phyloP scores from a whole-genome alignment of 805 yeast genomes.

The Hanseniaspora nectarophila region DNA sequence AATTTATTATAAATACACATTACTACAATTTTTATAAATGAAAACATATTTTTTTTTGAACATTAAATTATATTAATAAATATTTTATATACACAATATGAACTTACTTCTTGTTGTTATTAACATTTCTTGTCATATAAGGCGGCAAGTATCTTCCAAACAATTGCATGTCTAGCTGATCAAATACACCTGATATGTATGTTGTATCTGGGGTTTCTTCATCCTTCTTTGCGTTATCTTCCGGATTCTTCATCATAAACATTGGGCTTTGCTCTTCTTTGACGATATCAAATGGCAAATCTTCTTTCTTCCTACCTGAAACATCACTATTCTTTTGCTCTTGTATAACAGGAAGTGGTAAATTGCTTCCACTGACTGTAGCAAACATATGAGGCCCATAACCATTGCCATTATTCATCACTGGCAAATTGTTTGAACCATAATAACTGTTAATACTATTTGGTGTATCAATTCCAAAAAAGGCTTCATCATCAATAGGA shows the following conservation, averaged over 20 bases:
- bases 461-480: background rate
- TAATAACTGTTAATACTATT: background rate
- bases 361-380: slow-evolving; percentile 8
- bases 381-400: background rate
- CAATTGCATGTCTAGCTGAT: slow-evolving; percentile 69
- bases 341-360: slow-evolving; percentile 9
- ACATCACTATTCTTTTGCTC: background rate
- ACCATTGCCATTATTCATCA: background rate
- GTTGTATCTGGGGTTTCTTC: slow-evolving; percentile 16
- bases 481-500: background rate
- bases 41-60: no score
- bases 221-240: background rate
- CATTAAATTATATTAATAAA: no score
- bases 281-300: slow-evolving; percentile 2
- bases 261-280: slow-evolving; percentile 7
- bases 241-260: background rate
- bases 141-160: slow-evolving; percentile 80
- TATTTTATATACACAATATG: background rate
- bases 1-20: no score
- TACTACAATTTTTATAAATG: no score
- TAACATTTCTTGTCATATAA: slow-evolving; percentile 40
- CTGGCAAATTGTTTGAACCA: background rate
- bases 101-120: background rate
- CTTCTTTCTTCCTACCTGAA: background rate
- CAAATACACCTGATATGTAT: slow-evolving; percentile 74